Percentiles rank a stretch among this genome's conserved stretches.
phyloP scores from a whole-genome alignment of 768 basidiomycete genomes.

The Plicaturopsis crispa region DNA sequence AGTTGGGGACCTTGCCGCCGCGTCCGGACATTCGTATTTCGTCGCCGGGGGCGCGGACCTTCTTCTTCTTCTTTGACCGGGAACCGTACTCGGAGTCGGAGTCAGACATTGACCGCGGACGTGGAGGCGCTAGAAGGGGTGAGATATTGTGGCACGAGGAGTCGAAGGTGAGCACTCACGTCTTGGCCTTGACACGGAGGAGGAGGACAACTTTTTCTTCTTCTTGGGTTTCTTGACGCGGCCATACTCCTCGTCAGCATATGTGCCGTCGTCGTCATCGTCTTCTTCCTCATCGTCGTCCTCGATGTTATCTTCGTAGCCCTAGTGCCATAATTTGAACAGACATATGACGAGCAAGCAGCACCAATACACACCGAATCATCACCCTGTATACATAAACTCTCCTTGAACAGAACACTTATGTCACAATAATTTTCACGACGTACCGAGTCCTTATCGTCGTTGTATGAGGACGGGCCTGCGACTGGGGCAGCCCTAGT shows the following conservation, averaged over 20 bases:
- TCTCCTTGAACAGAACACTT: slow-evolving; percentile 5
- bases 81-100: slow-evolving; percentile 86
- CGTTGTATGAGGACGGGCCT: slow-evolving; percentile 35
- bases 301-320: slow-evolving; percentile 41
- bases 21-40: slow-evolving; percentile 74
- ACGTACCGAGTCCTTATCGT: slow-evolving; percentile 57
- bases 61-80: slow-evolving; percentile 83
- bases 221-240: slow-evolving; percentile 61
- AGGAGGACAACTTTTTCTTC: slow-evolving; percentile 41
- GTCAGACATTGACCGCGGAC: slow-evolving; percentile 57
- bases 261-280: slow-evolving; percentile 69
- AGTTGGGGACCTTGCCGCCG: slow-evolving; percentile 74
- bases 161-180: slow-evolving; percentile 28
- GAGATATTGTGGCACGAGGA: slow-evolving; percentile 7
- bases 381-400: slow-evolving; percentile 14
- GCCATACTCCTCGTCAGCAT: slow-evolving; percentile 70
- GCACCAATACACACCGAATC: slow-evolving; percentile 21
- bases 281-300: slow-evolving; percentile 46
- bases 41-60: slow-evolving; percentile 39
- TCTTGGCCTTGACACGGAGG: slow-evolving; percentile 46
- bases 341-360: slow-evolving; percentile 12
- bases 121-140: slow-evolving; percentile 32
- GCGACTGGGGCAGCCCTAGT: slow-evolving; percentile 26
- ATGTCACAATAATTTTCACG: slow-evolving; percentile 9
- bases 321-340: slow-evolving; percentile 35